Conservation (phyloP, 805 yeast species). For the Kazachstania psychrophila region DNA sequence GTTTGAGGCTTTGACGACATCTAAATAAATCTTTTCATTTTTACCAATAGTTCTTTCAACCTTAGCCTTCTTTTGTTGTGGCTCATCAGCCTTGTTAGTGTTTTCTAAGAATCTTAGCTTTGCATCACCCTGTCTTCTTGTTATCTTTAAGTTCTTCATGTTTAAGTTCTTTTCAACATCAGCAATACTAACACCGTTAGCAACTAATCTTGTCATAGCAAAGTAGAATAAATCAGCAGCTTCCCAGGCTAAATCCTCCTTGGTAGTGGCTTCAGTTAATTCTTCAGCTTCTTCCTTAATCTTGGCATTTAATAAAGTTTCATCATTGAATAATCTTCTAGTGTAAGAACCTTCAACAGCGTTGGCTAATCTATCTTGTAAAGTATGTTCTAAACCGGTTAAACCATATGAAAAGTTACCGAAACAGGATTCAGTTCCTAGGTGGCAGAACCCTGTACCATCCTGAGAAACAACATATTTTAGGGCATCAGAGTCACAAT, state of each 20-base stretch:
- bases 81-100: slow-evolving; percentile 11
- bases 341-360: slow-evolving; percentile 97
- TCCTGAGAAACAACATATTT: slow-evolving; percentile 78
- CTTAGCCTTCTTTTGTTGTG: slow-evolving; percentile 12
- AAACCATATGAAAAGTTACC: slow-evolving; percentile 57
- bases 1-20: slow-evolving; percentile 20
- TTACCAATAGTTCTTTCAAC: slow-evolving; percentile 8
- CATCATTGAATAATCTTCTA: slow-evolving; percentile 74
- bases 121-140: slow-evolving; percentile 94
- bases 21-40: slow-evolving; percentile 16
- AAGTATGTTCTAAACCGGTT: slow-evolving; percentile 50
- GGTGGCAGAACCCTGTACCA: slow-evolving; percentile 90
- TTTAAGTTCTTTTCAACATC: slow-evolving; percentile 83
- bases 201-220: slow-evolving; percentile 61
- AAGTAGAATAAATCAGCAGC: slow-evolving; percentile 87
- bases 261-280: slow-evolving; percentile 68
- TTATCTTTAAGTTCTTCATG: slow-evolving; percentile 72
- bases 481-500: slow-evolving; percentile 89
- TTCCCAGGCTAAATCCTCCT: slow-evolving; percentile 84
- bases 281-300: slow-evolving; percentile 96
- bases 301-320: slow-evolving; percentile 67
- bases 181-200: slow-evolving; percentile 66
- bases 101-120: slow-evolving; percentile 60
- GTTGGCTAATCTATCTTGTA: slow-evolving; percentile 44
- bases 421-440: slow-evolving; percentile 72